Conservation (phyloP, 2,329 filamentous ascomycete genomes). For the Claviceps sp. region DNA sequence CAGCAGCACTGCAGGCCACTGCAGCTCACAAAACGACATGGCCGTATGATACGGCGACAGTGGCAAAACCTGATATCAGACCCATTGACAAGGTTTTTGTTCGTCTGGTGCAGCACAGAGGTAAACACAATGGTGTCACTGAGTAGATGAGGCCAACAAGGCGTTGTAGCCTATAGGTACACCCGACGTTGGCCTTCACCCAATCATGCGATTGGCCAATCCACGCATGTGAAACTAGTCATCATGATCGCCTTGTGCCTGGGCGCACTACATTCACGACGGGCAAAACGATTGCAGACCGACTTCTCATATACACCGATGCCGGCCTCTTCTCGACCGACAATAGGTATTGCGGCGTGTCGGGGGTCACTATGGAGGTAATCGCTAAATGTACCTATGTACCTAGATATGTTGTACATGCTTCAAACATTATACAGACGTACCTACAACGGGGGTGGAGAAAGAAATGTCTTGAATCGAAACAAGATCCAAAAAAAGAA, state of each 20-base stretch:
- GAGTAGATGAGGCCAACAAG: neutral
- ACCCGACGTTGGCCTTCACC: conserved; percentile 28
- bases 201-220: conserved; percentile 11
- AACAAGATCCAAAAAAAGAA: too few species aligned
- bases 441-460: too few species aligned
- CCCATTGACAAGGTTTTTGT: conserved; percentile 36
- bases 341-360: too few species aligned
- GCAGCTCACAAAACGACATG: conserved; percentile 4
- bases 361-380: too few species aligned
- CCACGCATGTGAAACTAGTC: conserved; percentile 36
- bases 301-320: too few species aligned
- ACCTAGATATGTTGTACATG: too few species aligned
- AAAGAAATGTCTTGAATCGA: too few species aligned
- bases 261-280: conserved; percentile 44
- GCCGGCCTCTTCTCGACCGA: too few species aligned
- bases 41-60: conserved; percentile 32
- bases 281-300: too few species aligned
- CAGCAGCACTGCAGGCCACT: too few species aligned
- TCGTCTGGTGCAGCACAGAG: conserved; percentile 20
- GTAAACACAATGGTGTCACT: neutral
- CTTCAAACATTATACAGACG: too few species aligned
- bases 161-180: conserved; percentile 34
- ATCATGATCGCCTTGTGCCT: conserved; percentile 40
- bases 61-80: conserved; percentile 23
- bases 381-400: too few species aligned